Percentiles rank a stretch among this genome's conserved stretches.
Conservation (phyloP, 1,284 basidiomycete species). For the Pholiota adiposa region DNA sequence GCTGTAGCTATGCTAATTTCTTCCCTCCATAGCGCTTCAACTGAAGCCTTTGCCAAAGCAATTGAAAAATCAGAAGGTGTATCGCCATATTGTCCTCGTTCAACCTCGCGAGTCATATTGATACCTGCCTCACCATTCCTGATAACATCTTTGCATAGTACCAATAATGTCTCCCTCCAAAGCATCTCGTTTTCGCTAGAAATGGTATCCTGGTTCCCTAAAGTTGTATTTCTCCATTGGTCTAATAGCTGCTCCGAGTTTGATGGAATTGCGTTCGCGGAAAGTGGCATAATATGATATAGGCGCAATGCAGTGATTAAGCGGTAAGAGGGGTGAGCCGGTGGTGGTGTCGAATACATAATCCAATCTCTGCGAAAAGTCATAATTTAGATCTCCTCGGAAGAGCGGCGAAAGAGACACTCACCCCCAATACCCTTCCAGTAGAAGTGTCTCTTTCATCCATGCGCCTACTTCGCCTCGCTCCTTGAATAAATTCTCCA, state of each 20-base stretch:
- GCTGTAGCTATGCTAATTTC: conserved; percentile 56
- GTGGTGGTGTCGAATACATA: conserved; percentile 57
- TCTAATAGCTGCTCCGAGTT: conserved; percentile 38
- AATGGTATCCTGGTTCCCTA: conserved; percentile 46
- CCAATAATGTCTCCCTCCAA: conserved; percentile 40
- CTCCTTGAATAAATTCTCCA: conserved; percentile 53
- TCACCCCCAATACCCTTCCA: conserved; percentile 80
- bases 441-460: conserved; percentile 56
- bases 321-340: conserved; percentile 78
- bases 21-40: conserved; percentile 45
- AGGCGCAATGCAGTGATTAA: conserved; percentile 74
- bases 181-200: conserved; percentile 43
- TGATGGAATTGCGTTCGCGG: conserved; percentile 24
- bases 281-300: conserved; percentile 44
- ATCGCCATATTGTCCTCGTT: conserved; percentile 11
- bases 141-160: conserved; percentile 37
- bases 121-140: conserved; percentile 26
- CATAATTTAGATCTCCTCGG: conserved; percentile 1
- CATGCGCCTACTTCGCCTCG: conserved; percentile 41
- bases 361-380: conserved; percentile 68
- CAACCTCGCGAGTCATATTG: conserved; percentile 19
- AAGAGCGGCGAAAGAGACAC: conserved; percentile 19
- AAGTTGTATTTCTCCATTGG: conserved; percentile 59
- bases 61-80: conserved; percentile 30
- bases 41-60: conserved; percentile 40